Evolutionary conservation across 2,329 filamentous ascomycete genomes (phyloP), one percentile per base, ranked within the genome.

Genomic region (Fusarium goolgardi): DNA sequence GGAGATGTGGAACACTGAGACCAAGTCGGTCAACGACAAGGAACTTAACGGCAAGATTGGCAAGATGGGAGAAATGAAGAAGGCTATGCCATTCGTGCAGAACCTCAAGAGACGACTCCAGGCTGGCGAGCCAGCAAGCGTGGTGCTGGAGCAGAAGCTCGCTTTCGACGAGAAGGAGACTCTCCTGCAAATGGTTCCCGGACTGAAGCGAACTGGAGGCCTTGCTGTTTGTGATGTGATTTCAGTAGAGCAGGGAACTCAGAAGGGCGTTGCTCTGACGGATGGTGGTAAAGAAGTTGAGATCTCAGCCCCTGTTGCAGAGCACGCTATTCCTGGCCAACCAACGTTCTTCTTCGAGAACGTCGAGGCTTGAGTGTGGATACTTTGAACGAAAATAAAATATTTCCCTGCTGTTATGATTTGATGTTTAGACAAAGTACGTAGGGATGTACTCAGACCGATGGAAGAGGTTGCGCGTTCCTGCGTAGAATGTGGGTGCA

Each of bases 1-100:
- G 69, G 86, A 91, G 74, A 82, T 88, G 65, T 93, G 93, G 81
- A 85, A 92, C 63, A 78, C 85, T 20, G 77, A 75, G 65, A 87
- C 81, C 69, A 83, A 91, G 68, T 81, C 83, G 12, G 81, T 91
- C 69, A 90, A 97, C 75, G 92, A 96, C 78, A 97, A 96, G 83
- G 88, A 88, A 58, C 83, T 97, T 46, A 92, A 89, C 74, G 89
- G 88, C 70, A 87, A 89, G 75, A 90, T 97, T 59, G 89, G 88
- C 71, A 97, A 97, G 84, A 85, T 93, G 75, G 89, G 89, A 43
- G 92, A 96, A 81, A 93, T 94, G 86, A 99, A 98, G 88, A 96
- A 96, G 82, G 95, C 94, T 4, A 98, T 98, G 95, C 96, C 96
- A 0, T 98, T 97, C 76, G 90, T 97, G 50, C 94, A 98, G 81